phyloP scores from a whole-genome alignment of 805 yeast genomes.

The Nematodospora valgi region DNA sequence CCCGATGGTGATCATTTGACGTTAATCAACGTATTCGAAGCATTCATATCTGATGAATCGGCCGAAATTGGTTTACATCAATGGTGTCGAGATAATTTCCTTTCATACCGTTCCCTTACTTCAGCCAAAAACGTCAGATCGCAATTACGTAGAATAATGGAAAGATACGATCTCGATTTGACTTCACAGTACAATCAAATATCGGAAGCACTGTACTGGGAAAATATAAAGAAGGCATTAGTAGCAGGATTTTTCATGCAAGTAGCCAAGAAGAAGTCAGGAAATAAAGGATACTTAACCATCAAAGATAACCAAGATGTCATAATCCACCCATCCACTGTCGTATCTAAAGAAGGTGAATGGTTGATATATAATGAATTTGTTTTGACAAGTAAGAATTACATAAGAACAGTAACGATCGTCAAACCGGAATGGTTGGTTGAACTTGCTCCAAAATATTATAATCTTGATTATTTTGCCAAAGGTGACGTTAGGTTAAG shows the following conservation, averaged over 20 bases:
- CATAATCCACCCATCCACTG: constrained; percentile 89
- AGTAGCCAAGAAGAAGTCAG: constrained; percentile 88
- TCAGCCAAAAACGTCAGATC: constrained; percentile 84
- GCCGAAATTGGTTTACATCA: constrained; percentile 58
- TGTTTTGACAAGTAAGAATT: constrained; percentile 89
- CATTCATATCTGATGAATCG: constrained; percentile 74
- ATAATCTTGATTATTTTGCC: constrained; percentile 59
- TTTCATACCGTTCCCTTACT: constrained; percentile 77
- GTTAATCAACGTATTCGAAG: constrained; percentile 81
- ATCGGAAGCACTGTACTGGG: constrained; percentile 51
- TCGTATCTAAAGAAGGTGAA: constrained; percentile 81
- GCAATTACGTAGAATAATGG: constrained; percentile 83
- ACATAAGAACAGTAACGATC: constrained; percentile 88
- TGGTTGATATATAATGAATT: constrained; percentile 96
- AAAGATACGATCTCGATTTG: constrained; percentile 69
- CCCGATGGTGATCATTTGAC: constrained; percentile 96
- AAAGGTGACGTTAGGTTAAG: constrained; percentile 72
- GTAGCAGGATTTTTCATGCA: constrained; percentile 98
- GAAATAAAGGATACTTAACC: constrained; percentile 85
- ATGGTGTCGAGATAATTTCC: constrained; percentile 91
- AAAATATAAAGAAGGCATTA: constrained; percentile 79
- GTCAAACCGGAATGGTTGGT: constrained; percentile 91
- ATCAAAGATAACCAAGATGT: constrained; percentile 97
- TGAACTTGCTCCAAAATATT: constrained; percentile 73
- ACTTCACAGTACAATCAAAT: constrained; percentile 61